phyloP scores from a whole-genome alignment of 2,329 filamentous ascomycete species.

The Macrophomina pseudophaseolina region DNA sequence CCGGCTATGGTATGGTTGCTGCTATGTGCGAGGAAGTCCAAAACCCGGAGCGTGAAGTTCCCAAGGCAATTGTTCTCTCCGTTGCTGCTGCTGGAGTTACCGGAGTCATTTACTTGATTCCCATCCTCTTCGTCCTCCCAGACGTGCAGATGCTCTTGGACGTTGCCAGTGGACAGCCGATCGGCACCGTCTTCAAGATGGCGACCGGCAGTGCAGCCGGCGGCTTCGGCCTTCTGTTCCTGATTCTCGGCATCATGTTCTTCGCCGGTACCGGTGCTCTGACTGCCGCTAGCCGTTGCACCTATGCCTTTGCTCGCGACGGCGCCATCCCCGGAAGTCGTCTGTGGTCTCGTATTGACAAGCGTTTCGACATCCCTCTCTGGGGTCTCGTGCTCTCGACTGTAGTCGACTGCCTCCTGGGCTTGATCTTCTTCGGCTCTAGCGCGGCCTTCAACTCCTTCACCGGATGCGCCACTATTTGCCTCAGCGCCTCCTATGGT shows the following conservation, averaged over 20 bases:
- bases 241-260: conserved; percentile 76
- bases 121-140: conserved; percentile 77
- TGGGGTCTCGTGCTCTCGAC: conserved; percentile 72
- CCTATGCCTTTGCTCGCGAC: conserved; percentile 77
- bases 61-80: conserved; percentile 72
- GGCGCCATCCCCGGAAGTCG: conserved; percentile 73
- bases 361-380: conserved; percentile 70
- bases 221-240: conserved; percentile 75
- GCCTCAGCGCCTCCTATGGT: conserved; percentile 75
- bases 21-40: conserved; percentile 76
- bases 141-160: conserved; percentile 66
- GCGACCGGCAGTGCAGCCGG: conserved; percentile 74
- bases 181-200: conserved; percentile 75
- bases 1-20: conserved; percentile 73
- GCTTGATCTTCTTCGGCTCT: conserved; percentile 80
- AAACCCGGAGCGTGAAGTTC: conserved; percentile 70
- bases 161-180: conserved; percentile 75
- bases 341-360: conserved; percentile 70
- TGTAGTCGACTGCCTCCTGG: conserved; percentile 70
- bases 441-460: conserved; percentile 79
- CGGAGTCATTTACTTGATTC: conserved; percentile 71
- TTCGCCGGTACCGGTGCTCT: conserved; percentile 78
- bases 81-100: conserved; percentile 71
- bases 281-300: conserved; percentile 75
- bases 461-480: conserved; percentile 80